Evolutionary conservation across 257 asterid species (phyloP).

Genomic region (Gentiana macrophylla): DNA sequence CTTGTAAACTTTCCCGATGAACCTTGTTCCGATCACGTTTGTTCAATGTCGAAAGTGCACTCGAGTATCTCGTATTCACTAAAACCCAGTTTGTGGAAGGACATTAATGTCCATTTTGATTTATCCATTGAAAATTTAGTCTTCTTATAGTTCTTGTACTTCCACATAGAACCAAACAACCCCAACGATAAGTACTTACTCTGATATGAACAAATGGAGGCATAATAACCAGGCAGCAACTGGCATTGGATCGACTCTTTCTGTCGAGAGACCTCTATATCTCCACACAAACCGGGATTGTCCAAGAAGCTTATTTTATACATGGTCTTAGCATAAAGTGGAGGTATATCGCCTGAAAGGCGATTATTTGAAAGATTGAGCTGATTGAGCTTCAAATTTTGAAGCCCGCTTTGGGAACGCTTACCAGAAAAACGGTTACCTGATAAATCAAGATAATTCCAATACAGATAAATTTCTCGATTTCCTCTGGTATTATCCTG

Average conservation of each 20-base stretch:
- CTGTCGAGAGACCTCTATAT: conserved; percentile 55
- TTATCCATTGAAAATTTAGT: conserved; percentile 40
- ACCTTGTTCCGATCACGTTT: conserved; percentile 82
- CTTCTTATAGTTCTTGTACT: conserved; percentile 40
- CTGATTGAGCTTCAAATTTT: conserved; percentile 85
- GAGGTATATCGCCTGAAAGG: conserved; percentile 78
- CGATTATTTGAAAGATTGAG: conserved; percentile 70
- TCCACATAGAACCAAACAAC: conserved; percentile 56
- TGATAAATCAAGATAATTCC: conserved; percentile 88
- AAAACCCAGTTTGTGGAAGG: conserved; percentile 82
- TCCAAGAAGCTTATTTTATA: conserved; percentile 73
- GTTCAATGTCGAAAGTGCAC: conserved; percentile 78
- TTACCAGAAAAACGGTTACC: conserved; percentile 62
- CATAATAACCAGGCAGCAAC: conserved; percentile 60
- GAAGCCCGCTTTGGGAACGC: conserved; percentile 56
- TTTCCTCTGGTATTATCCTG: conserved; percentile 69
- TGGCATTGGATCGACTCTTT: conserved; percentile 23
- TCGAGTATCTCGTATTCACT: conserved; percentile 73
- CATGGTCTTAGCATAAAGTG: conserved; percentile 65
- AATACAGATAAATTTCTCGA: conserved; percentile 65
- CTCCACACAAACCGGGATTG: conserved; percentile 81
- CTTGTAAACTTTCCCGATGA: conserved; percentile 93
- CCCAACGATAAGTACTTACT: conserved; percentile 48
- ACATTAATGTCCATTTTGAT: conserved; percentile 93
- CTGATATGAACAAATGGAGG: conserved; percentile 50